Evolutionary conservation across 2,329 filamentous ascomycete genomes (phyloP).

Genomic region (Aureobasidium mangrovei): DNA sequence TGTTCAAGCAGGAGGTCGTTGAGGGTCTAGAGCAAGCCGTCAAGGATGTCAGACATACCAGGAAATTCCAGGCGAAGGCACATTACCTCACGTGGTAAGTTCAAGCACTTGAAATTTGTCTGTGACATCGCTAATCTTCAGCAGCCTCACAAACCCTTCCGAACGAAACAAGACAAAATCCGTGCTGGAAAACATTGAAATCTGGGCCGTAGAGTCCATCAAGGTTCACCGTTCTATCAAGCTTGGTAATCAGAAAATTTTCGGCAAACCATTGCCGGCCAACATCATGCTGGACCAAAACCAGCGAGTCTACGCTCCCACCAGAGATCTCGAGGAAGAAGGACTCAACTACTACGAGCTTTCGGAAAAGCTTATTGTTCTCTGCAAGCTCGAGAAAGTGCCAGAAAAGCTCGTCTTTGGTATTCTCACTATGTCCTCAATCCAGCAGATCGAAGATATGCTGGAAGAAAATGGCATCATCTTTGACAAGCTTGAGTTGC

Average conservation of each 20-base stretch:
- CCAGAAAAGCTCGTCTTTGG: not conserved
- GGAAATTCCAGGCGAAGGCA: not conserved
- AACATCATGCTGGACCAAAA: not conserved
- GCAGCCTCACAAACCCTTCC: not conserved
- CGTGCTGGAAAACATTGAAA: not conserved
- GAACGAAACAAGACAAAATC: not conserved
- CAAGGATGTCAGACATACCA: not conserved
- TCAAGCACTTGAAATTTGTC: not conserved
- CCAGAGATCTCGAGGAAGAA: not conserved
- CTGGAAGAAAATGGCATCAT: not conserved
- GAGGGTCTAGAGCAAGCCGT: not conserved
- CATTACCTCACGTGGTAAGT: constrained; percentile 1
- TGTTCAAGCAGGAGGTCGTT: not conserved
- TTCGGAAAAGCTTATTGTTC: not conserved
- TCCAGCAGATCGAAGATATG: not conserved
- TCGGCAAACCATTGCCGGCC: not conserved
- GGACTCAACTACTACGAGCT: not conserved
- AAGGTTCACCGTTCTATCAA: not conserved
- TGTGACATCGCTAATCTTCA: not conserved
- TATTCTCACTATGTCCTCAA: not conserved
- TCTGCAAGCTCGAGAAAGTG: constrained; percentile 23
- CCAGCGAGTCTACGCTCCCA: not conserved
- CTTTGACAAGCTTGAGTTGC: not conserved
- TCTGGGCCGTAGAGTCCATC: not conserved
- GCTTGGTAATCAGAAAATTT: not conserved